Conservation (phyloP, 768 basidiomycete species). For the Leucosporidium yakuticum region DNA sequence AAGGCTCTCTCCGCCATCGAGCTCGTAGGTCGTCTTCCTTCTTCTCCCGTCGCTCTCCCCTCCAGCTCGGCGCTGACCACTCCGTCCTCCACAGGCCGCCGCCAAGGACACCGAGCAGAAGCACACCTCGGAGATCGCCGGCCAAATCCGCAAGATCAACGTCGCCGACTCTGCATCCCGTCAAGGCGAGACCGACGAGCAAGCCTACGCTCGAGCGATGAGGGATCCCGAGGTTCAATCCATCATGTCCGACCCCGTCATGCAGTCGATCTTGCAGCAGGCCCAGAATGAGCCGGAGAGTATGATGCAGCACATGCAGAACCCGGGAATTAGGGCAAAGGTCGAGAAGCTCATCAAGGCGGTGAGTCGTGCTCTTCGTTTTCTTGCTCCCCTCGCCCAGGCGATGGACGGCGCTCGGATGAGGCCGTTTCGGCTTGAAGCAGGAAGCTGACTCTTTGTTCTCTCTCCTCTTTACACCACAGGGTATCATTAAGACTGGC, state of each 20-base stretch:
- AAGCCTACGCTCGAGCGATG: constrained; percentile 90
- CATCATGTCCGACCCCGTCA: constrained; percentile 84
- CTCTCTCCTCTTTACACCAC: no score
- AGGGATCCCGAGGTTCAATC: constrained; percentile 74
- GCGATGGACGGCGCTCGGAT: no score
- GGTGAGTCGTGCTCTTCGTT: background rate
- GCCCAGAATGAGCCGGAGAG: constrained; percentile 83
- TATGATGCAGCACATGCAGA: constrained; percentile 94
- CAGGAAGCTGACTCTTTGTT: no score
- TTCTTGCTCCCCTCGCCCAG: no score
- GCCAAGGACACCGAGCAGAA: constrained; percentile 74
- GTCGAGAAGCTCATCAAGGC: constrained; percentile 85
- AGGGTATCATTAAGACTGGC: no score
- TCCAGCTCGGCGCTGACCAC: background rate
- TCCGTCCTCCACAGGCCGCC: constrained; percentile 48
- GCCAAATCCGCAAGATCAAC: constrained; percentile 72
- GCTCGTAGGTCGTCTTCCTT: constrained; percentile 41
- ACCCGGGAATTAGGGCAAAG: constrained; percentile 44
- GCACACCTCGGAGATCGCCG: constrained; percentile 74
- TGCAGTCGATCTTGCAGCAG: constrained; percentile 92
- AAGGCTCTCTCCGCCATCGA: constrained; percentile 80
- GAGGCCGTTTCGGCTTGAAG: no score
- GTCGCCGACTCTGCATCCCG: constrained; percentile 72
- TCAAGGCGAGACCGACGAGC: constrained; percentile 78
- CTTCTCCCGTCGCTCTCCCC: background rate